A percentile compares a stretch with the other conserved stretches of the same genome.
These are phyloP conservation scores for Santalum album DNA, from an alignment of 164 flowering plant genomes.

Conservation along the genomic window DNA sequence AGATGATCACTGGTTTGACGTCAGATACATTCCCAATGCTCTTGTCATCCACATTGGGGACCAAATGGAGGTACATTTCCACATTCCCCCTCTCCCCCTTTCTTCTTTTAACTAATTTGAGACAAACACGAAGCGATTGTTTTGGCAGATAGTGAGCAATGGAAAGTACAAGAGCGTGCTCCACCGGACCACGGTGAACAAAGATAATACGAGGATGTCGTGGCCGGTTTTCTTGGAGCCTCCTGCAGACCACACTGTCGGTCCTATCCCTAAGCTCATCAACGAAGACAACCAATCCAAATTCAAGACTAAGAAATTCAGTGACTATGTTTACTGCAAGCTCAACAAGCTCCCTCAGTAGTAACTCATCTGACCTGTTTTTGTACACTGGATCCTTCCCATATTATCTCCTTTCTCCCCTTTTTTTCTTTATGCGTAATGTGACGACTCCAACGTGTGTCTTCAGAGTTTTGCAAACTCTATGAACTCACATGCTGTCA, in stretches of 20 bases:
- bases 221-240: slow-evolving; percentile 56
- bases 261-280: slow-evolving; percentile 57
- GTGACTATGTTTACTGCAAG: too few species aligned
- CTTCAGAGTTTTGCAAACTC: too few species aligned
- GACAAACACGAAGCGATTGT: too few species aligned
- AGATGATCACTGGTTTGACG: slow-evolving; percentile 41
- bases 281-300: slow-evolving; percentile 41
- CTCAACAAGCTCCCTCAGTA: too few species aligned
- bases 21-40: slow-evolving; percentile 40
- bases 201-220: slow-evolving; percentile 51
- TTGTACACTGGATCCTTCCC: too few species aligned
- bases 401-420: too few species aligned
- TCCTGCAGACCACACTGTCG: slow-evolving; percentile 40
- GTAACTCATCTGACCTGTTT: too few species aligned
- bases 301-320: slow-evolving; percentile 51
- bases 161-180: slow-evolving; percentile 44
- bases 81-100: not conserved
- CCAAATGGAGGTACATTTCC: slow-evolving; percentile 35
- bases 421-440: too few species aligned
- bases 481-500: too few species aligned
- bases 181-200: slow-evolving; percentile 47
- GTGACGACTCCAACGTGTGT: too few species aligned
- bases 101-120: too few species aligned
- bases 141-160: slow-evolving; percentile 50
- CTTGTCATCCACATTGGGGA: slow-evolving; percentile 52